Evolutionary conservation across 352 stramenopile species (phyloP).

Genomic region (Pythium oligandrum): DNA sequence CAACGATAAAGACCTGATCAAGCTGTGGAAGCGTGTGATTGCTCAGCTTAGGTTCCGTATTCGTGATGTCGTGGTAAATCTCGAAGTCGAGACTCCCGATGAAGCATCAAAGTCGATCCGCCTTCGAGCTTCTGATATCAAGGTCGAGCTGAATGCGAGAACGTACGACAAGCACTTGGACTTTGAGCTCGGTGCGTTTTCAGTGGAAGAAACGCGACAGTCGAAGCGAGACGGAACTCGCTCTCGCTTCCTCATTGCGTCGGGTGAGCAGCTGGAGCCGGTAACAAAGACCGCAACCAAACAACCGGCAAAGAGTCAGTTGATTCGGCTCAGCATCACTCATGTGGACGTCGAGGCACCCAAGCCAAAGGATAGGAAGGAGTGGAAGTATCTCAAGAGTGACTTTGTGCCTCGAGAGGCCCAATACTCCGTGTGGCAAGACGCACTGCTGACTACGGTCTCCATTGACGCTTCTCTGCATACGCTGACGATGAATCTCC

Average conservation of each 20-base stretch:
- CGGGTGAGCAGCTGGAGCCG: slow-evolving; percentile 17
- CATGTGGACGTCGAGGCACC: slow-evolving; percentile 60
- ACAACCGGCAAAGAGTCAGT: slow-evolving; percentile 7
- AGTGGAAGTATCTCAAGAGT: slow-evolving; percentile 35
- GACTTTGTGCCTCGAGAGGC: not conserved
- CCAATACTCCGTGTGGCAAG: slow-evolving; percentile 64
- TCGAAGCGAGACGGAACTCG: not conserved
- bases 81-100: slow-evolving; percentile 4
- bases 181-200: slow-evolving; percentile 69
- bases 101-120: slow-evolving; percentile 37
- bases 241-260: slow-evolving; percentile 40
- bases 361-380: slow-evolving; percentile 40
- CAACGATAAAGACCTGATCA: slow-evolving; percentile 45
- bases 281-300: too few species aligned
- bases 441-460: slow-evolving; percentile 57
- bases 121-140: slow-evolving; percentile 52
- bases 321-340: slow-evolving; percentile 74
- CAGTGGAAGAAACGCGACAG: slow-evolving; percentile 54
- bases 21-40: slow-evolving; percentile 61
- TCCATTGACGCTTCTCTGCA: slow-evolving; percentile 68
- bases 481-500: slow-evolving; percentile 69
- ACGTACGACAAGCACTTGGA: slow-evolving; percentile 66
- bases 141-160: slow-evolving; percentile 51
- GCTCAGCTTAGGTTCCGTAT: slow-evolving; percentile 25
- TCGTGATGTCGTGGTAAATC: slow-evolving; percentile 29